Percentiles rank a stretch among this genome's conserved stretches.
Conservation (phyloP, 2,329 filamentous ascomycete species). For the Botrytis squamosa region DNA sequence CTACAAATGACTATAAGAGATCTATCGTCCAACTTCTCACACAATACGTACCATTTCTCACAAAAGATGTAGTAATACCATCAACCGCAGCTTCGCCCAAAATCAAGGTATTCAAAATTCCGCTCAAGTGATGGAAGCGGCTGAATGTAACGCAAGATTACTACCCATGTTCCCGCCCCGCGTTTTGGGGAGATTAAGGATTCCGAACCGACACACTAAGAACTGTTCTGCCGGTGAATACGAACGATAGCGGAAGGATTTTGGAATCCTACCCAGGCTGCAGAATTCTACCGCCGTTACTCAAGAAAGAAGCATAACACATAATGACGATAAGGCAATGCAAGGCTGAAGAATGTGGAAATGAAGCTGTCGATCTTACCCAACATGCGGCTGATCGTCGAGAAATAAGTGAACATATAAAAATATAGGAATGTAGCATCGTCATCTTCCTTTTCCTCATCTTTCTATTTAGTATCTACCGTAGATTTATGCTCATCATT, state of each 20-base stretch:
- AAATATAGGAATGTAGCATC: neutral
- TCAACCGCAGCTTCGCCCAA: neutral
- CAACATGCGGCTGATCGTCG: neutral
- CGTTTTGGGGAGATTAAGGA: neutral
- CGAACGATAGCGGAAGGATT: neutral
- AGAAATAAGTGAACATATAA: slow-evolving; percentile 5
- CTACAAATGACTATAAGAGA: too few species aligned
- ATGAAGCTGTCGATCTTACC: neutral
- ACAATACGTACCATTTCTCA: too few species aligned
- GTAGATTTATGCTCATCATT: neutral
- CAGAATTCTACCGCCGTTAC: neutral
- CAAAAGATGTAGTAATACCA: too few species aligned
- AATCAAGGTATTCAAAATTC: neutral
- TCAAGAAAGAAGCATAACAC: neutral
- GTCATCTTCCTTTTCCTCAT: neutral
- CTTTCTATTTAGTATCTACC: neutral
- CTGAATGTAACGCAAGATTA: neutral
- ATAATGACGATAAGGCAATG: neutral
- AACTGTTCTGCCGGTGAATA: neutral
- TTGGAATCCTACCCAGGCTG: neutral
- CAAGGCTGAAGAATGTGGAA: slow-evolving; percentile 9
- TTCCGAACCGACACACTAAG: neutral
- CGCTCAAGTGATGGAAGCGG: neutral
- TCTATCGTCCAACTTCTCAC: neutral
- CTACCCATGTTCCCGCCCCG: neutral